Percentiles rank a stretch among this genome's conserved stretches.
phyloP scores from a whole-genome alignment of 2,329 filamentous ascomycete genomes.

The Xylariaceae sp. region DNA sequence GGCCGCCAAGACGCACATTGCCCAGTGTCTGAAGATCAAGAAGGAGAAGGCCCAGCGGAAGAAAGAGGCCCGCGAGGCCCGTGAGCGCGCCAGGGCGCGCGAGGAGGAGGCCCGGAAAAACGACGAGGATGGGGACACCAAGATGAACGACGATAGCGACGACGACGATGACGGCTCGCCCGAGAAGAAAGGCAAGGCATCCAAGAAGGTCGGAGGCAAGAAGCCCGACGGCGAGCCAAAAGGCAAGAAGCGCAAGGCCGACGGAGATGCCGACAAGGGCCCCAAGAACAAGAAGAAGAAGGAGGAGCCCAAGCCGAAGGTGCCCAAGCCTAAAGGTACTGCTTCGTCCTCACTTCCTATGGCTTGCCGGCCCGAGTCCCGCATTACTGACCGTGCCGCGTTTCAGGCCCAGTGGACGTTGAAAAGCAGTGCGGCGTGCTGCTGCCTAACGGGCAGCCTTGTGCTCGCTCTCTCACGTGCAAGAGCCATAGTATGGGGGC shows the following conservation, averaged over 20 bases:
- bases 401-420: constrained; percentile 74
- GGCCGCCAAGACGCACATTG: constrained; percentile 71
- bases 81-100: constrained; percentile 55
- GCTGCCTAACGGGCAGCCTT: constrained; percentile 76
- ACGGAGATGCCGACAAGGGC: constrained; percentile 69
- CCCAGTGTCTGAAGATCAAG: constrained; percentile 76
- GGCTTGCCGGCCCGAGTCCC: not conserved
- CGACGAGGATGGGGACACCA: constrained; percentile 34
- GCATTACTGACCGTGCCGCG: constrained; percentile 3
- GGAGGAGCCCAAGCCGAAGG: constrained; percentile 79
- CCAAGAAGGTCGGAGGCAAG: constrained; percentile 60
- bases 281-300: constrained; percentile 93
- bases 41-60: constrained; percentile 72
- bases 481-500: constrained; percentile 95
- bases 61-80: constrained; percentile 65
- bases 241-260: constrained; percentile 72
- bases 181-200: constrained; percentile 33
- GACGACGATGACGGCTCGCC: constrained; percentile 41
- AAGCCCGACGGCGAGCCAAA: constrained; percentile 57
- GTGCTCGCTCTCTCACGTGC: constrained; percentile 82
- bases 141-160: constrained; percentile 37
- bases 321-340: constrained; percentile 72
- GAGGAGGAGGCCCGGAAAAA: constrained; percentile 48
- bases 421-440: constrained; percentile 89
- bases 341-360: not conserved